Evolutionary conservation across 129 eudicot genomes (phyloP), one percentile per base, ranked within the genome.

Genomic region (Apium graveolens): DNA sequence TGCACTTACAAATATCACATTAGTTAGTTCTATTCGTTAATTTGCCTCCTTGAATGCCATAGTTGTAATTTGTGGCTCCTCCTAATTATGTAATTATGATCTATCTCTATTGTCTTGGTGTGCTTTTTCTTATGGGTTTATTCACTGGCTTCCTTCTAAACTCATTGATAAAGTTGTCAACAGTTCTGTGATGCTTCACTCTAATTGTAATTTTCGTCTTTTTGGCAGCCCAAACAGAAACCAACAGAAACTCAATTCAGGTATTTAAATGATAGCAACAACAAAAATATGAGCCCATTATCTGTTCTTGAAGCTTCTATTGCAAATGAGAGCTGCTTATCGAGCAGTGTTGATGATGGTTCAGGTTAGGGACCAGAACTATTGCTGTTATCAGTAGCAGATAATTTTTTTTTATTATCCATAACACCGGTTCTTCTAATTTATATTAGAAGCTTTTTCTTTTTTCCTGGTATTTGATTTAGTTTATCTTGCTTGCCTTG

Each of bases 281-380:
- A 34, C 26, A 83, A 88, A 55, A 89, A 89, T 81, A 82, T 86
- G 48, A 96, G 99, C 84, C 99, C 99, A 24, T 97, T 89, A 82
- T 92, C 95, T 41, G 97, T 96, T 81, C 96, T 96, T 82, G 97
- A 92, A 82, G 88, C 93, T 81, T 87, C 87, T 24, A 87, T 96
- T 83, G 90, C 96, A 80, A 90, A 85, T 77, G 97, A 96, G 76
- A 96, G 97, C 81, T 87, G 95, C 75, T 70, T 79, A 46, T 96
- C 97, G 73, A 96, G 93, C 86, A 90, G 97, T 77, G 43, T 83
- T 32, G 94, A 87, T 62, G 94, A 88, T 82, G 80, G 82, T 87
- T 85, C 88, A 87, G 89, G 98, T 93, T 80, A 79, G 80, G 26
- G 34, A 38, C 37, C 24, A 3, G 3, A 31, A 31, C 24, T 66